Percentiles rank a stretch among this genome's conserved stretches.
Conservation (phyloP, 2,329 filamentous ascomycete species). For the Amylocarpus encephaloides region DNA sequence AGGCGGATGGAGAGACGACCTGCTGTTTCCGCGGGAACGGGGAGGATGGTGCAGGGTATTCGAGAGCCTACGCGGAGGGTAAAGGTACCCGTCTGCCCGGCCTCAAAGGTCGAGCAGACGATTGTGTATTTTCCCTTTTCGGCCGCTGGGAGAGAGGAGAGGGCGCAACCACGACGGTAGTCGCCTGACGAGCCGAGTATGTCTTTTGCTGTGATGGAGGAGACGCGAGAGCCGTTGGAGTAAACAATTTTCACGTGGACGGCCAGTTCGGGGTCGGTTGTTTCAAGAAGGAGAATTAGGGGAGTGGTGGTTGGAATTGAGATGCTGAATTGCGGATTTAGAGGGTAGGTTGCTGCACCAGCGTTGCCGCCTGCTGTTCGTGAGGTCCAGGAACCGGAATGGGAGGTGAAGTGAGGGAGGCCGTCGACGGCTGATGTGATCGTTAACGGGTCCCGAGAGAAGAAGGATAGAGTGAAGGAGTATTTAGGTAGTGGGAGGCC, state of each 20-base stretch:
- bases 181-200: slow-evolving; percentile 80
- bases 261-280: slow-evolving; percentile 58
- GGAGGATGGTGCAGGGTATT: slow-evolving; percentile 46
- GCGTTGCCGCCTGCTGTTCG: slow-evolving; percentile 81
- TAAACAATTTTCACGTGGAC: slow-evolving; percentile 82
- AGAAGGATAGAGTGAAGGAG: slow-evolving; percentile 80
- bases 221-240: slow-evolving; percentile 65
- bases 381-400: slow-evolving; percentile 65
- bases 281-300: slow-evolving; percentile 69
- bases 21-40: slow-evolving; percentile 66
- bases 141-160: slow-evolving; percentile 55
- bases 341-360: slow-evolving; percentile 66
- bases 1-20: slow-evolving; percentile 63
- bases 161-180: slow-evolving; percentile 73
- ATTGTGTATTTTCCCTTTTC: slow-evolving; percentile 75
- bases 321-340: slow-evolving; percentile 82
- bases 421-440: slow-evolving; percentile 49
- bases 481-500: slow-evolving; percentile 67
- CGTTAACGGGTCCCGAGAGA: slow-evolving; percentile 58
- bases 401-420: slow-evolving; percentile 41
- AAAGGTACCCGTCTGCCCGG: slow-evolving; percentile 69
- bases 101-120: slow-evolving; percentile 85
- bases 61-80: slow-evolving; percentile 67
- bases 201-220: slow-evolving; percentile 65
- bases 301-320: slow-evolving; percentile 49